phyloP scores from a whole-genome alignment of 805 yeast genomes.

The Ogataea glucozyma region DNA sequence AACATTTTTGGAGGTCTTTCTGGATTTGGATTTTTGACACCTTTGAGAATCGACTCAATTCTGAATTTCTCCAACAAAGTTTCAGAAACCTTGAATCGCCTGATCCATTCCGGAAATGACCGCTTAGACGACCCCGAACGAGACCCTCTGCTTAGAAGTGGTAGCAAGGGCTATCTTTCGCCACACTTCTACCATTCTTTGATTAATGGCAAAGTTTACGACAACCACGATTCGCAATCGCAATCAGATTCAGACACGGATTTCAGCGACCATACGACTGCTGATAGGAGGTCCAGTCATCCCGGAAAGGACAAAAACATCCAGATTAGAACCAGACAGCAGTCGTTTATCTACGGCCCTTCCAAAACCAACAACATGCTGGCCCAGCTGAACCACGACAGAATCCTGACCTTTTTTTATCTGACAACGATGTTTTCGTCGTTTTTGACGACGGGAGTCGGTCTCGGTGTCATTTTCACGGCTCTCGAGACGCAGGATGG shows the following conservation, averaged over 20 bases:
- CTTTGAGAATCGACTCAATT: constrained; percentile 26
- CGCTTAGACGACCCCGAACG: constrained; percentile 3
- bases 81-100: constrained; percentile 8
- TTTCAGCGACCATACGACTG: constrained; percentile 12
- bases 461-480: constrained; percentile 44
- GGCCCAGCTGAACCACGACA: constrained; percentile 39
- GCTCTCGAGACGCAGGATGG: constrained; percentile 13
- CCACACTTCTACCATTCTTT: constrained; percentile 18
- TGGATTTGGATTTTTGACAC: constrained; percentile 24
- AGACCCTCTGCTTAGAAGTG: constrained; percentile 3
- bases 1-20: constrained; percentile 24
- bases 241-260: constrained; percentile 23
- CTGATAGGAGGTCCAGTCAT: background rate
- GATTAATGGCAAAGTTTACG: constrained; percentile 7
- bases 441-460: constrained; percentile 42
- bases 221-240: constrained; percentile 7
- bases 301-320: background rate
- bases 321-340: constrained; percentile 8
- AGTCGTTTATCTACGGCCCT: constrained; percentile 13
- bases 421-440: constrained; percentile 41
- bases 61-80: constrained; percentile 26
- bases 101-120: constrained; percentile 5
- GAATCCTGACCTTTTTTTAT: constrained; percentile 46
- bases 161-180: background rate
- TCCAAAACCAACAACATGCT: constrained; percentile 19